Base-by-base conservation (phyloP, 2,329 filamentous ascomycete genomes). In the Diaporthe destruens region DNA sequence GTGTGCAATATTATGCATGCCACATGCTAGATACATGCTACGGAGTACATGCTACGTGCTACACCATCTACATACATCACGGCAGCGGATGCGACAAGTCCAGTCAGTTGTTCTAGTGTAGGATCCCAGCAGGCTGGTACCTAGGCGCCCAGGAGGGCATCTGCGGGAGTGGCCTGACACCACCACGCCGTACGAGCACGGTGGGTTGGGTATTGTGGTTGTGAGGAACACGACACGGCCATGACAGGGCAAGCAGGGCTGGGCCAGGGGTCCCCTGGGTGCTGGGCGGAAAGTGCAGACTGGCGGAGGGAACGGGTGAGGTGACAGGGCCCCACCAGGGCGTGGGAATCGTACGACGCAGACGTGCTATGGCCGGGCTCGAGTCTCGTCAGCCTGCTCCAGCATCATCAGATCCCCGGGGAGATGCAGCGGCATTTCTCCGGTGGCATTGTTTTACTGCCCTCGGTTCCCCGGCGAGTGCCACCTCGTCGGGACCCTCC, bases 311-410 rank as follows among this genome's bases (percentile, higher is more conserved):
- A 44, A 51, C 29, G 36, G 23, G 36, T 69, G 67, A 69, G 68
- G 68, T 70, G 68, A 70, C 68, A 3, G 39, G 5, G 39, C 51
- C 44, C 44, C 36, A 34, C 56, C 39, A 16, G n/a, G 0, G 29
- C 44, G 55, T 70, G 67, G 67, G 36, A 66, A 66, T 66, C 61
- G 61, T 66, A 66, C 61, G 61, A 66, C 61, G 8, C 44, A 49
- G 47, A 36, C 47, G 32, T 39, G 61, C 61, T 20, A 53, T 53
- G 32, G 47, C 61, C 61, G 47, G 47, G 14, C 61, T 66, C 47
- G 47, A 66, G 61, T 51, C 32, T 66, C 32, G 20, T 66, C 47
- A 51, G 32, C 32, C 47, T 39, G 23, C 61, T 53, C 32, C 61
- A 66, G 20, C 61, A 66, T 66, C 61, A 66, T 29, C 61, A 66